Base-by-base conservation (phyloP, 805 yeast species). In the Schizosaccharomyces octosporus region DNA sequence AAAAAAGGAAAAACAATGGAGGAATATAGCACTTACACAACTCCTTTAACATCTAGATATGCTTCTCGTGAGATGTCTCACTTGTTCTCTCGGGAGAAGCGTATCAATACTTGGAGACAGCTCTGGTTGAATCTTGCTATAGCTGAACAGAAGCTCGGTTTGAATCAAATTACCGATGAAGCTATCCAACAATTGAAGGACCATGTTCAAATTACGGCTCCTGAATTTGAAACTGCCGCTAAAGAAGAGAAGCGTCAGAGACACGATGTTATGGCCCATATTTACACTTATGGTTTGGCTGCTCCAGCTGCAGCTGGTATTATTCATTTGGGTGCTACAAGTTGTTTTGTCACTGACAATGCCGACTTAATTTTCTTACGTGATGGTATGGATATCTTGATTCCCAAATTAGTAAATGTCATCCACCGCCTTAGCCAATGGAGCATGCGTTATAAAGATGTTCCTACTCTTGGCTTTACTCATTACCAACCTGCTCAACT, bases 221-320 rank as follows among this genome's bases (percentile, higher is more conserved):
- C 86, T 67, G 97, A 94, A 70, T 87, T 93, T 65, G 87, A 78
- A 63, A 85, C 77, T 63, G 97, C 98, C 55, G 76, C 89, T 63
- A 81, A 80, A 66, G 97, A 93, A 75, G 98, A 93, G 74, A 95
- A 97, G 61, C 88, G 85, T 72, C 97, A 93, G 63, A 85, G 98
- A 77, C 98, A 93, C 73, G 98, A 93, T 71, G 98, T 93, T 67
- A 93, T 93, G 98, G 95, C 97, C 62, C 98, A 93, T 68, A 98
- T 93, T 62, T 98, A 93, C 71, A 86, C 84, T 63, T 93, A 85
- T 72, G 98, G 98, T 66, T 78, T 83, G 68, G 81, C 86, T 17
- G 86, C 95, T 68, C 98, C 98, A 21, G 84, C 84, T 5, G 98
- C 98, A 43, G 90, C 97, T 45, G 97, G 97, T 67, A 90, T 93